Base-by-base conservation (phyloP, 495 filamentous ascomycete genomes). In the Aspergillus affinis region DNA sequence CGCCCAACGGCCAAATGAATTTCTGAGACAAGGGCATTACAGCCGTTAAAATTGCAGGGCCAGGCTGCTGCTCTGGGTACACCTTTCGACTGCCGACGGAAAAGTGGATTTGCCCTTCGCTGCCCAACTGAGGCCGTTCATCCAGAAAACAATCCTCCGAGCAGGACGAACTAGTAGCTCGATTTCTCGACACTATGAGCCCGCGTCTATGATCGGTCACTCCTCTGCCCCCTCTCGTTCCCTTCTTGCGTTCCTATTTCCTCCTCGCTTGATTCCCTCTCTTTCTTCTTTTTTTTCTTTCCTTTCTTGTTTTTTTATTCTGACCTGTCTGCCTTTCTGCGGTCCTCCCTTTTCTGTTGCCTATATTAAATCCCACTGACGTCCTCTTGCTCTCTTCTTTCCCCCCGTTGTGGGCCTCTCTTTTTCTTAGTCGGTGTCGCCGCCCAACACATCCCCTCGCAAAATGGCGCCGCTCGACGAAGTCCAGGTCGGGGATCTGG, bases 401-500 rank as follows among this genome's bases (percentile, higher is more conserved):
- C 52, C 17, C 46, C 47, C 36, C 12, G 36, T 41, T 49, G 47
- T 49, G 18, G 19, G 18, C 18, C 7, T 49, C 21, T 49, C 18
- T 49, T 41, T 68, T 57, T 49, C 52, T 49, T 51, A 53, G 30
- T 19, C 21, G 27, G 61, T 48, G 29, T 41, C n/a, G 20, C 47
- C 21, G 26, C 36, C 36, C 36, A 57, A 48, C 57, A 27, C 19
- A 29, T 19, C 20, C 58, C n/a, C 50, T 54, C 21, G 56, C 55
- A 46, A 45, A 46, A 76, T 75, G 76, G 75, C 63, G 69, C 72
- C 69, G 60, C 65, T 65, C 55, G 77, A 80, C 57, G 87, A 88
- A 46, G 77, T 95, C 61, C 82, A 88, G 65, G 82, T 97, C 44
- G 95, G 95, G 48, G 95, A 98, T 70, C 75, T 82, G 55, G 94